Conservation (phyloP, 2,329 filamentous ascomycete species). For the Tolypocladium paradoxum region DNA sequence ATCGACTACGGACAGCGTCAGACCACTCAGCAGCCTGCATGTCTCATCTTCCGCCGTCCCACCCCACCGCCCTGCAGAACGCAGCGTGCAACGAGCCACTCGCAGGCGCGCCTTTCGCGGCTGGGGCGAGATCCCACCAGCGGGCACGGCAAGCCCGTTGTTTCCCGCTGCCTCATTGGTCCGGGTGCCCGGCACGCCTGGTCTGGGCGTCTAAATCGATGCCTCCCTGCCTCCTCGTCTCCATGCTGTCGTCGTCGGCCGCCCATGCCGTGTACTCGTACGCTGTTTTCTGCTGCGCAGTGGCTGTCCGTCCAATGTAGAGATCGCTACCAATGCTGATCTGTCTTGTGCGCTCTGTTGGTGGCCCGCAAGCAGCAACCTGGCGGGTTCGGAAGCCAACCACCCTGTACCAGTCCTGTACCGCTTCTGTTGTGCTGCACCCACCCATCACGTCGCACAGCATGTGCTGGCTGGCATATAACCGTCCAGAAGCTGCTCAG, state of each 20-base stretch:
- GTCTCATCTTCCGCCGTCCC: neutral
- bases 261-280: too few species aligned
- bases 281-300: neutral
- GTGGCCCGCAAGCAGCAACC: neutral
- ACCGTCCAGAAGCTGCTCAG: neutral
- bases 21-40: neutral
- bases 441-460: neutral
- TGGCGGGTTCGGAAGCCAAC: neutral
- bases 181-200: neutral
- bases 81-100: neutral
- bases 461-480: neutral
- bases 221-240: neutral
- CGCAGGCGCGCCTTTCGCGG: neutral
- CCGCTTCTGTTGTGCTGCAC: neutral
- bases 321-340: neutral
- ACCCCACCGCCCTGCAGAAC: neutral
- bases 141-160: neutral
- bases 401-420: neutral
- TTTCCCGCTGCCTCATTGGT: neutral
- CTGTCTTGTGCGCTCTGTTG: neutral
- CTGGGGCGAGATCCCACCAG: neutral
- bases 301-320: neutral
- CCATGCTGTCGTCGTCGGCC: neutral
- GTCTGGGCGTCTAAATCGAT: neutral
- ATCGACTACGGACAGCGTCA: neutral